phyloP scores from a whole-genome alignment of 2,329 filamentous ascomycete species.

The Chaetomiaceae sp. region DNA sequence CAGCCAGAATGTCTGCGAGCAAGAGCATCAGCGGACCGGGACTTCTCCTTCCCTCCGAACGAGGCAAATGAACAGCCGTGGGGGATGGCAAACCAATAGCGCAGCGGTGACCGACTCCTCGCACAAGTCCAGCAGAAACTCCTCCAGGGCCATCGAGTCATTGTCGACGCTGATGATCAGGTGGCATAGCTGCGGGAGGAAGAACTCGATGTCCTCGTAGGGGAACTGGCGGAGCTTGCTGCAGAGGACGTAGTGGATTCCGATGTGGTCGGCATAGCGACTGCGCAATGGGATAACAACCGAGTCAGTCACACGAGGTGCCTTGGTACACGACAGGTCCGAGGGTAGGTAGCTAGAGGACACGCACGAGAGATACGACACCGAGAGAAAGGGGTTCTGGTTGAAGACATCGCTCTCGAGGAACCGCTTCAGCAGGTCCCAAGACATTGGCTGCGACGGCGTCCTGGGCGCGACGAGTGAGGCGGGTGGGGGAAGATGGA shows the following conservation, averaged over 20 bases:
- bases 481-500: constrained; percentile 12
- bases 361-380: constrained; percentile 80
- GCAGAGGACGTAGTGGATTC: constrained; percentile 84
- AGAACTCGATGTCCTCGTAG: constrained; percentile 90
- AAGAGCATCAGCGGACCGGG: constrained; percentile 17
- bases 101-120: constrained; percentile 83
- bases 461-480: constrained; percentile 3
- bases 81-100: constrained; percentile 56
- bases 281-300: constrained; percentile 37
- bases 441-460: constrained; percentile 45
- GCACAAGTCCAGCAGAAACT: constrained; percentile 79
- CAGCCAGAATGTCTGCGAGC: constrained; percentile 73
- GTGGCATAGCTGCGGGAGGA: constrained; percentile 81
- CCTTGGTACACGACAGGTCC: too few relatives aligned
- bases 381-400: constrained; percentile 80
- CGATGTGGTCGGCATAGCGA: constrained; percentile 83
- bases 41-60: not conserved
- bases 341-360: constrained; percentile 13
- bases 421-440: constrained; percentile 84
- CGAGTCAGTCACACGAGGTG: too few relatives aligned
- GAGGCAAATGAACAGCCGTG: not conserved
- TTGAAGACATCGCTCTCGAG: constrained; percentile 93
- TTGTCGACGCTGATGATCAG: constrained; percentile 83
- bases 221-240: constrained; percentile 83
- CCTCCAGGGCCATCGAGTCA: constrained; percentile 85